phyloP scores from a whole-genome alignment of 1,284 basidiomycete species.

The Lentinus polychrous region DNA sequence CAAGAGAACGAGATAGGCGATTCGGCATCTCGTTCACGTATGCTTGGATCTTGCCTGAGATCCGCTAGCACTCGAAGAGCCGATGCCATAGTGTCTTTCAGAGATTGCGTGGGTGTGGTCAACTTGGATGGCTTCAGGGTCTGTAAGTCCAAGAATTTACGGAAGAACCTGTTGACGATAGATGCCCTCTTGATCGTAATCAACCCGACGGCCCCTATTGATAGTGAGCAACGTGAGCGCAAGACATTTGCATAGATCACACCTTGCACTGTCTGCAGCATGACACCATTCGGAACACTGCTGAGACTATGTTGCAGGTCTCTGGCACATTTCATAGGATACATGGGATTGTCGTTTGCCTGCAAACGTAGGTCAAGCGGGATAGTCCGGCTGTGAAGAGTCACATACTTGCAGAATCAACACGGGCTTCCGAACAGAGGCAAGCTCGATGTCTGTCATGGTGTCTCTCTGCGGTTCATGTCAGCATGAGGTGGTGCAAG shows the following conservation, averaged over 20 bases:
- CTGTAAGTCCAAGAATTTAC: slow-evolving; percentile 50
- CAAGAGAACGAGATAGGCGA: slow-evolving; percentile 67
- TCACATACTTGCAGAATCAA: slow-evolving; percentile 61
- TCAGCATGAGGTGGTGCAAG: background rate
- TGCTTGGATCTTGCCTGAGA: slow-evolving; percentile 39
- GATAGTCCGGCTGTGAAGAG: background rate
- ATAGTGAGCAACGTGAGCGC: background rate
- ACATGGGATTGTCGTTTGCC: slow-evolving; percentile 54
- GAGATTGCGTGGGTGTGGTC: slow-evolving; percentile 1
- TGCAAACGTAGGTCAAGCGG: slow-evolving; percentile 20
- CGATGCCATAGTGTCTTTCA: slow-evolving; percentile 40
- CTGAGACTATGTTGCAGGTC: slow-evolving; percentile 39
- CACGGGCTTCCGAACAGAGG: slow-evolving; percentile 53
- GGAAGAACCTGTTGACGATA: slow-evolving; percentile 57
- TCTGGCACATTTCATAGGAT: slow-evolving; percentile 53
- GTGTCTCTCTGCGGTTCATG: slow-evolving; percentile 39
- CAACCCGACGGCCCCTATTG: slow-evolving; percentile 40
- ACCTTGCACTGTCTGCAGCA: slow-evolving; percentile 62
- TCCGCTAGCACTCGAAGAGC: slow-evolving; percentile 49
- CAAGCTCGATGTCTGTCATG: slow-evolving; percentile 39
- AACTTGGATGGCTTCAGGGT: slow-evolving; percentile 22
- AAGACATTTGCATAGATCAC: slow-evolving; percentile 9
- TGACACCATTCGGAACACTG: slow-evolving; percentile 41
- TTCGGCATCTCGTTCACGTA: slow-evolving; percentile 44
- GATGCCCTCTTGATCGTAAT: slow-evolving; percentile 50